These are phyloP conservation scores for Blastobotrys niveus DNA, from an alignment of 1,139 yeast species.

Conservation along the genomic window DNA sequence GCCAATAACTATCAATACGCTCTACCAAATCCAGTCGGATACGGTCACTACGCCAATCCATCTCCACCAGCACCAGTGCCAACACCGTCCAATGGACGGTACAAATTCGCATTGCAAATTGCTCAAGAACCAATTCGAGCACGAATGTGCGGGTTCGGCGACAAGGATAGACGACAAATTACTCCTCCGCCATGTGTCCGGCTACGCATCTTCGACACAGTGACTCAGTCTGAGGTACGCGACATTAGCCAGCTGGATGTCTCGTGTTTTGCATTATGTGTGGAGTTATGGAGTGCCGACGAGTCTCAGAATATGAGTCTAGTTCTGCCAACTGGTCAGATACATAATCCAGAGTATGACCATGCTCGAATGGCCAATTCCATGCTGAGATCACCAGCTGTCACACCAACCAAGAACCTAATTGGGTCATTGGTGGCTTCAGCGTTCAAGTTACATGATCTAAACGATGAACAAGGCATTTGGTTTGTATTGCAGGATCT, in stretches of 20 bases:
- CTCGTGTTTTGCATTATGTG: constrained; percentile 33
- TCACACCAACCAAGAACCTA: constrained; percentile 34
- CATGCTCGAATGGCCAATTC: not conserved
- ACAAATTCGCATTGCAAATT: constrained; percentile 30
- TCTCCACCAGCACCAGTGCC: constrained; percentile 1
- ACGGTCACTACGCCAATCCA: constrained; percentile 3
- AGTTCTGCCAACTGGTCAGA: constrained; percentile 23
- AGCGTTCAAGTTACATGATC: constrained; percentile 38
- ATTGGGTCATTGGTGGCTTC: constrained; percentile 41
- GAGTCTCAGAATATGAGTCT: constrained; percentile 32
- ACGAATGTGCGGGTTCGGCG: constrained; percentile 45
- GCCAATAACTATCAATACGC: constrained; percentile 8
- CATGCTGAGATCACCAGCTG: constrained; percentile 13
- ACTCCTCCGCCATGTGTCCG: constrained; percentile 43
- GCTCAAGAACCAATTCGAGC: constrained; percentile 43
- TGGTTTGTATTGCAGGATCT: constrained; percentile 43
- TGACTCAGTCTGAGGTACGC: constrained; percentile 25
- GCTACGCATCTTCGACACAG: constrained; percentile 30
- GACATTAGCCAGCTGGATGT: constrained; percentile 32
- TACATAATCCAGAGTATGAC: constrained; percentile 14
- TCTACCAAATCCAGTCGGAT: constrained; percentile 4
- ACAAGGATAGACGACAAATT: constrained; percentile 41
- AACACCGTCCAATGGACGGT: constrained; percentile 5
- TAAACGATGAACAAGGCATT: constrained; percentile 35
- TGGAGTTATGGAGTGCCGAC: constrained; percentile 39